phyloP scores from a whole-genome alignment of 345 rosid genomes.

The Heritiera fomes region DNA sequence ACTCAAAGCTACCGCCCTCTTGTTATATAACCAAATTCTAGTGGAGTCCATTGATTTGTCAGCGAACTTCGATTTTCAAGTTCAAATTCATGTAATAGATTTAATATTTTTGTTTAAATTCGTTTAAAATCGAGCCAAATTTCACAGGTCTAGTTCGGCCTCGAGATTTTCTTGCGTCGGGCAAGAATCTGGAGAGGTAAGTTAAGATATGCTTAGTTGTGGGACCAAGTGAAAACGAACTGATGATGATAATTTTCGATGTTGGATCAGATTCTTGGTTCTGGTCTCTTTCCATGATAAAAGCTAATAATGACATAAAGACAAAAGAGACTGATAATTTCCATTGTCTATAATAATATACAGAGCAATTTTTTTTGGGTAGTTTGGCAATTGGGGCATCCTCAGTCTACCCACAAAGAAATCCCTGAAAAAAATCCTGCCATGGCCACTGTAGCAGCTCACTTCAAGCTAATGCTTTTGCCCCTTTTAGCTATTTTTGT shows the following conservation, averaged over 20 bases:
- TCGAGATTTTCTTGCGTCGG: too few species aligned
- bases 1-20: too few species aligned
- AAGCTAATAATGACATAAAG: neutral
- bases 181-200: neutral
- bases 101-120: too few species aligned
- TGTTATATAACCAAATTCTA: too few species aligned
- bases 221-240: conserved; percentile 2
- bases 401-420: neutral
- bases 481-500: conserved; percentile 13
- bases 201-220: neutral
- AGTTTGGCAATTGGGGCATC: neutral
- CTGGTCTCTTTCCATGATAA: neutral
- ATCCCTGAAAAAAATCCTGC: neutral
- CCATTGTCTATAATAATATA: neutral
- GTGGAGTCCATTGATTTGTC: too few species aligned
- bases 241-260: neutral
- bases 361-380: neutral
- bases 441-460: conserved; percentile 13
- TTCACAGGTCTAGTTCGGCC: too few species aligned
- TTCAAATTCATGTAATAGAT: too few species aligned
- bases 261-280: neutral
- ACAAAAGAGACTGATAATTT: neutral
- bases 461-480: conserved; percentile 17
- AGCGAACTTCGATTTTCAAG: too few species aligned
- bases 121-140: too few species aligned